phyloP scores from a whole-genome alignment of 1,284 basidiomycete genomes.

The Cutaneotrichosporon sp. region DNA sequence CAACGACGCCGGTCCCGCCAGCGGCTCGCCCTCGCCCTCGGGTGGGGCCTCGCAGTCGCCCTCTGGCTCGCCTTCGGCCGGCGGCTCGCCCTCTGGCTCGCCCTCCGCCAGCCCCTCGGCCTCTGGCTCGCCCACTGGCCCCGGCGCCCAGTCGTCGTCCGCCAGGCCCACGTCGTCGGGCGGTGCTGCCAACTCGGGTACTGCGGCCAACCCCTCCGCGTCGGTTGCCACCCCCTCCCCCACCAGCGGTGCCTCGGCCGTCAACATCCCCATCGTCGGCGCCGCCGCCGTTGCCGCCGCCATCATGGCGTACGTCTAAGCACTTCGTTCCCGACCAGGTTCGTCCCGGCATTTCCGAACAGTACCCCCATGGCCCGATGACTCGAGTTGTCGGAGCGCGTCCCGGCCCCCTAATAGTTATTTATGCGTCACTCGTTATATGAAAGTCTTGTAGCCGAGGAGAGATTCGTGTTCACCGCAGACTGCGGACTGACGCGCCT shows the following conservation, averaged over 20 bases:
- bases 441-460: not conserved
- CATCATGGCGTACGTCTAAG: conserved; percentile 18
- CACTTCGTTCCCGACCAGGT: not conserved
- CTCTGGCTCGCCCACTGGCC: not conserved
- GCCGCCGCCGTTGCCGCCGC: conserved; percentile 12
- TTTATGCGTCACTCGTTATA: conserved; percentile 9
- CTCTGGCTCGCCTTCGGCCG: not conserved
- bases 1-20: not conserved
- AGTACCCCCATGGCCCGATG: not conserved
- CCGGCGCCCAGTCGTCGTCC: not conserved
- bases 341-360: not conserved
- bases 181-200: not conserved
- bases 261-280: conserved; percentile 12
- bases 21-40: not conserved
- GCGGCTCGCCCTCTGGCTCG: no score
- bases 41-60: not conserved
- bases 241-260: conserved; percentile 6
- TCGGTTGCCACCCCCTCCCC: not conserved
- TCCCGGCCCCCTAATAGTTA: conserved; percentile 6
- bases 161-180: not conserved
- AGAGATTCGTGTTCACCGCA: no score
- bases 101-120: not conserved
- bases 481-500: not conserved
- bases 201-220: not conserved
- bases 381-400: not conserved